Base-by-base conservation (phyloP, 139 green algal genomes). In the Gonium pectorale region DNA sequence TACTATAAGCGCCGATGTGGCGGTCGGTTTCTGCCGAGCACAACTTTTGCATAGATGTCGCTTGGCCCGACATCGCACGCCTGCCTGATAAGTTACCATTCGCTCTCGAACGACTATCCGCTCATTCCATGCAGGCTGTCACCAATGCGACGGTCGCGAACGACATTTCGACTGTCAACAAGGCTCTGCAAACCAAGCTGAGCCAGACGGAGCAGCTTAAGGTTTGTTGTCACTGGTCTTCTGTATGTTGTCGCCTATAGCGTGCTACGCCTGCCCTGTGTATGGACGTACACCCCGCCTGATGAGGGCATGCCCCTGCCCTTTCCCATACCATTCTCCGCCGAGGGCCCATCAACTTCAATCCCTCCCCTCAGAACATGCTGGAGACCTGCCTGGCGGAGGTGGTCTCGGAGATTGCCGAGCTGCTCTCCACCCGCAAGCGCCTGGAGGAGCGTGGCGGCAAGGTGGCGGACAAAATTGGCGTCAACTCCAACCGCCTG, bases 401-500 rank as follows among this genome's bases (percentile, higher is more conserved):
- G 41, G 79, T 86, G 21, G 26, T 84, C 1, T 44, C 69, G 0
- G 87, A 91, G 52, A 89, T 88, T 46, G 82, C 73, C 3, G 67
- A 83, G 68, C 72, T 79, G 44, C 54, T 80, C 19, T 66, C 71
- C 8, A 60, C 86, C 1, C 72, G 40, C 37, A 75, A 46, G 27
- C 62, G 73, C 15, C 64, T 91, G 62, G 87, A 91, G 78, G 59
- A 84, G 49, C 77, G 87, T 5, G 26, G 78, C 49, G 71, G 29
- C 35, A 87, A 80, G 62, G 87, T 91, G 52, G 37, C 71, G 9
- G 43, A 33, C 27, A 91, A 91, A 83, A 69, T 81, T n/a, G 78
- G 80, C 51, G 60, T 91, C 49, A 91, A 88, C 73, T 33, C 44
- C 27, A 51, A 29, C 24, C 51, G 87, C 8, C 78, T 91, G 67